Base-by-base conservation (phyloP, 2,329 filamentous ascomycete species). In the Colletotrichum eremochloae region DNA sequence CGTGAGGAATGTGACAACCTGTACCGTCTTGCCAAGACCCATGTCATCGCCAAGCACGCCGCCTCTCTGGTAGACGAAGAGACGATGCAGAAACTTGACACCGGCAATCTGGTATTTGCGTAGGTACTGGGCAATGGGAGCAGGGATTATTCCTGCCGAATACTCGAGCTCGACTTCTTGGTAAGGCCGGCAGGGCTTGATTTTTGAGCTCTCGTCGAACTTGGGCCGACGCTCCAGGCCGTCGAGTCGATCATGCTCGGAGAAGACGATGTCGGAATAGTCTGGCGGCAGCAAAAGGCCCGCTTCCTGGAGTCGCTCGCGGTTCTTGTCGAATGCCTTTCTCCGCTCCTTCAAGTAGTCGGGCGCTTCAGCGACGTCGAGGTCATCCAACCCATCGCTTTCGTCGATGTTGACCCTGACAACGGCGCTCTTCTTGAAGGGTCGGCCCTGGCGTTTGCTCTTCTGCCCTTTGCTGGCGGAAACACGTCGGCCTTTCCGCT, bases 11-110 rank as follows among this genome's bases (percentile, higher is more conserved):
- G 95, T 93, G 69, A 95, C 96, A 36, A 99, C 94, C 81, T 99
- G 96, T 2, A 99, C 94, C 0, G 96, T 99, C 82, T 99, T 99
- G 0, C 96, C 96, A 42, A 99, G 82, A 29, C 96, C 96, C 96
- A 99, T 99, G 78, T 99, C 96, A 79, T 99, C 96, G 3, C 96
- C 95, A 0, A 99, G 86, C 31, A 99, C 93, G 1, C 93, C 94
- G 1, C 96, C 96, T 76, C 92, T 92, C 78, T 99, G 96, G 75
- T 94, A 96, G 5, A 98, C 92, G 79, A 98, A 98, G 31, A 94
- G 88, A 72, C 94, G 89, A 79, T 98, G 95, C 9, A 99, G 86
- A 77, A 98, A 98, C 42, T 89, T 87, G 18, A 93, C 94, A 6
- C 96, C 96, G 38, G 93, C 89, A 1, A 98, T 86, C 80, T 99